Base-by-base conservation (phyloP, 1,284 basidiomycete genomes). In the Ustilago bromivora region DNA sequence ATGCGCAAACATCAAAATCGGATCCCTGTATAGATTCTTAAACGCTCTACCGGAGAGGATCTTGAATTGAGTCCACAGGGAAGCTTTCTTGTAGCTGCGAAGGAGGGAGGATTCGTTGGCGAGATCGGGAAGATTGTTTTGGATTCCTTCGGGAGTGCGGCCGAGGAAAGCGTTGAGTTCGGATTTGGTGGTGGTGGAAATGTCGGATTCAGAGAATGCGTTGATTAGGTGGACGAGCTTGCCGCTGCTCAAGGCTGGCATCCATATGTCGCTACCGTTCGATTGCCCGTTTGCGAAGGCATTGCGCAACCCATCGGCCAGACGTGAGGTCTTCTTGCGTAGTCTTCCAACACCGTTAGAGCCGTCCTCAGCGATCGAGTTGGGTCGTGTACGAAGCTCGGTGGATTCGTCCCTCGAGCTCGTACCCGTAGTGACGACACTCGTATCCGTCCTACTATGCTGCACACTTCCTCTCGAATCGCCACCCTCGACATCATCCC, bases 1-100 rank as follows among this genome's bases (percentile, higher is more conserved):
- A 87, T 99, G 96, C 4, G 95, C 92, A 11, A 91, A 89, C 89
- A 99, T 90, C 62, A 98, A 87, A 66, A 95, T 92, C 0, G 96
- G 96, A 84, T 99, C 95, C 41, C 96, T 91, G 71, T 83, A 86
- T 68, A 98, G 87, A 85, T 98, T 98, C 90, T 98, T 98, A 89
- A 98, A 99, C n/a, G 96, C 95, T 66, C 96, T 88, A 28, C 95
- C 95, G 82, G 94, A 96, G 79, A 99, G 87, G 71, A 98, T 95
- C 84, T 90, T 90, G 86, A 99, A 97, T 88, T 99, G 96, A 23
- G 92, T 95, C 66, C 89, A 89, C 89, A 92, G 94, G 71, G 90
- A 92, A 3, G 95, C 96, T 67, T 94, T 90, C 87, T 92, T 92
- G 84, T 94, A 91, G 3, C 93, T 93, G 36, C 92, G 88, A 79